Base-by-base conservation (phyloP, 2,329 filamentous ascomycete genomes). In the Sporothrix luriei region DNA sequence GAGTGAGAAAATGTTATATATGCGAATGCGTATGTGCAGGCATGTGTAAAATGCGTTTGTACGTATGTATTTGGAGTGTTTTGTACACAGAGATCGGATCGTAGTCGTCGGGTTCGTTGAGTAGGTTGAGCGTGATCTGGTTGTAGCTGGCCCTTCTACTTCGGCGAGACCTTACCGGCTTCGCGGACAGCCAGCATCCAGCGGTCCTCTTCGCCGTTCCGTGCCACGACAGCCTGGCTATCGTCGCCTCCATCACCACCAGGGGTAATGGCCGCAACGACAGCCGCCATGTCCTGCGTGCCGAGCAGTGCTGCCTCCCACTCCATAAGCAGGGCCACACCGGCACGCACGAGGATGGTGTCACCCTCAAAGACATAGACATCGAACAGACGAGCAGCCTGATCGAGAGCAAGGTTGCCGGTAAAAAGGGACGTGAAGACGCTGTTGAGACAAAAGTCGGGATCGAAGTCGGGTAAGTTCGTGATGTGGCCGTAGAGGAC, bases 291-390 rank as follows among this genome's bases (percentile, higher is more conserved):
- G 2, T 78, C 83, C 73, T 80, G 81, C 13, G 83, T 79, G 10
- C 82, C 80, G 0, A 88, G 80, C 2, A 88, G 77, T 1, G 80
- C 76, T 79, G 84, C 84, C 74, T 88, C 85, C 21, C 80, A 81
- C 40, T 82, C 80, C 5, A 86, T 74, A 24, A 95, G 78, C 21
- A 91, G 81, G 0, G 90, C 92, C 0, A 93, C 88, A 0, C 87
- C 90, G 1, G 90, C 90, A 0, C 91, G 82, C 7, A 94, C 85
- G 0, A 94, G 81, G 1, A 91, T 82, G 0, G 86, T 83, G 73
- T 96, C 92, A 33, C 91, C 91, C 76, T 96, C 92, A 73, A 96
- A 93, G 3, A 91, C 88, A 74, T 92, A 93, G 0, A 94, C 87
- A 73, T 96, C 92, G 91, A 91, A 94, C 14, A 95, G 79, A 2